phyloP scores from a whole-genome alignment of 495 filamentous ascomycete species.

The Penicillium coffeae region DNA sequence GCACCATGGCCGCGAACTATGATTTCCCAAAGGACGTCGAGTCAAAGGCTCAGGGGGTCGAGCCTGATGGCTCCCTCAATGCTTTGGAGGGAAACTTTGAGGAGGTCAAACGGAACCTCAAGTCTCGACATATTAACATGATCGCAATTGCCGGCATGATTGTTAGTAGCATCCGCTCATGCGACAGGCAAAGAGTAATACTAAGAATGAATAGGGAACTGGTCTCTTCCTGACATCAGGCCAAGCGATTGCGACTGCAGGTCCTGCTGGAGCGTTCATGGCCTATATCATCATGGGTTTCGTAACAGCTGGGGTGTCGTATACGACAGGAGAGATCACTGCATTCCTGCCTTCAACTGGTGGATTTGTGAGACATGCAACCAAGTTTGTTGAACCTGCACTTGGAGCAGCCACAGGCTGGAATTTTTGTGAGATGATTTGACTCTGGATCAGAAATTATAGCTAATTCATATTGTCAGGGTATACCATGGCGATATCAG shows the following conservation, averaged over 20 bases:
- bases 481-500: conserved; percentile 29
- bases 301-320: conserved; percentile 15
- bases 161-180: conserved; percentile 4
- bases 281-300: conserved; percentile 25
- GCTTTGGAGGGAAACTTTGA: background rate
- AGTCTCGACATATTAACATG: conserved; percentile 24
- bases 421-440: conserved; percentile 18
- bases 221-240: conserved; percentile 44
- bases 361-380: conserved; percentile 23
- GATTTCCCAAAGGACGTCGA: conserved; percentile 7
- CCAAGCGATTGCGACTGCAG: conserved; percentile 52
- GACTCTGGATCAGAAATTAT: conserved; percentile 14
- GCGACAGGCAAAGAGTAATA: background rate
- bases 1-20: background rate
- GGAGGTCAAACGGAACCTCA: conserved; percentile 27
- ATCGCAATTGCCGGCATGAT: conserved; percentile 22
- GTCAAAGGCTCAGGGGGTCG: background rate
- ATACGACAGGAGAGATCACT: conserved; percentile 23
- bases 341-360: conserved; percentile 26
- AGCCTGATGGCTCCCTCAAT: conserved; percentile 1
- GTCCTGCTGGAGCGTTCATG: conserved; percentile 50
- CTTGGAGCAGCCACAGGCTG: conserved; percentile 29
- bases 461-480: conserved; percentile 5
- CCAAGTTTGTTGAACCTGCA: conserved; percentile 27
- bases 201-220: conserved; percentile 10